These are phyloP conservation scores for Wickerhamomyces chambardii DNA, from an alignment of 805 yeast genomes.

Conservation along the genomic window DNA sequence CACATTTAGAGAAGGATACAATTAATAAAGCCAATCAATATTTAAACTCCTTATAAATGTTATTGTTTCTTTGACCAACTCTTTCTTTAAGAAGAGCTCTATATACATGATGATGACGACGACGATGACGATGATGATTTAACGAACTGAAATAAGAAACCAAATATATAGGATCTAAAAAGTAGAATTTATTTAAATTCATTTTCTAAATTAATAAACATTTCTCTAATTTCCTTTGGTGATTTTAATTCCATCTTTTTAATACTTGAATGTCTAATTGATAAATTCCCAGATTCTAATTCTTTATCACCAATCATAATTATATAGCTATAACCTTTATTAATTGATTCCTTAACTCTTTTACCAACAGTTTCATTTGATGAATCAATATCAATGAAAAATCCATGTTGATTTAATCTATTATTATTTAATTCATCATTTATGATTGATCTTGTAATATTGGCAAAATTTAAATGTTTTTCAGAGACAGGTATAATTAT, in stretches of 20 bases:
- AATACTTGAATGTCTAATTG: slow-evolving; percentile 52
- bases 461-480: slow-evolving; percentile 46
- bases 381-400: slow-evolving; percentile 67
- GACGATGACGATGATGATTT: no score
- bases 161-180: not conserved
- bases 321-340: slow-evolving; percentile 68
- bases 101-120: no score
- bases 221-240: slow-evolving; percentile 38
- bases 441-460: slow-evolving; percentile 34
- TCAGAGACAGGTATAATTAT: slow-evolving; percentile 73
- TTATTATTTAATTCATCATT: slow-evolving; percentile 37
- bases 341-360: slow-evolving; percentile 71
- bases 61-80: no score
- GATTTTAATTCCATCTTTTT: slow-evolving; percentile 33
- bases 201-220: slow-evolving; percentile 49
- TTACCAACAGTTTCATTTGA: slow-evolving; percentile 74
- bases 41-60: no score
- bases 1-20: slow-evolving; percentile 12
- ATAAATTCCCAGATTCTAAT: slow-evolving; percentile 43
- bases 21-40: slow-evolving; percentile 1
- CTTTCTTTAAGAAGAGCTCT: no score
- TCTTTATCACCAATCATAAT: slow-evolving; percentile 88
- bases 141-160: no score
- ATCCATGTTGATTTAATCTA: slow-evolving; percentile 49
- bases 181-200: slow-evolving; percentile 24